Conservation (phyloP, 306 rosid genomes). For the Vicia sativa region DNA sequence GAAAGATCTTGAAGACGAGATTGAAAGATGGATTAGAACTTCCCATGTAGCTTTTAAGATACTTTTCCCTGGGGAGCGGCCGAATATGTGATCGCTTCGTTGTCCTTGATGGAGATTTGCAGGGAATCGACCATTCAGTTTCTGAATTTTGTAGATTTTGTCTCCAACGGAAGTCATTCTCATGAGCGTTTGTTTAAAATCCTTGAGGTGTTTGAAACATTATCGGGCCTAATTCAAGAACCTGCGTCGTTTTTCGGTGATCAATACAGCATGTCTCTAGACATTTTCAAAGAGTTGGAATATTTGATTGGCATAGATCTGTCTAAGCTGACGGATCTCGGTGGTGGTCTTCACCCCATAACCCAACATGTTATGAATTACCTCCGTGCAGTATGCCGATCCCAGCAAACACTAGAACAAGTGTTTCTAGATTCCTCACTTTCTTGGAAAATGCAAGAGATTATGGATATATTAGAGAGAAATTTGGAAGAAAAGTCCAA, state of each 20-base stretch:
- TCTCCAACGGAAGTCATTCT: constrained; percentile 67
- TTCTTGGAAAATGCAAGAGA: no score
- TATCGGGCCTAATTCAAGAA: constrained; percentile 75
- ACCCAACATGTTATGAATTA: no score
- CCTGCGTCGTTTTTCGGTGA: constrained; percentile 70
- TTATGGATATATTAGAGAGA: constrained; percentile 61
- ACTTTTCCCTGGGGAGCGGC: constrained; percentile 85
- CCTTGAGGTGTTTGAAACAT: constrained; percentile 73
- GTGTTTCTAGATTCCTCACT: no score
- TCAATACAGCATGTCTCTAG: constrained; percentile 61
- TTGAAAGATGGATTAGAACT: constrained; percentile 81
- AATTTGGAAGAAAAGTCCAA: constrained; percentile 79
- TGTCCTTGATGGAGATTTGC: constrained; percentile 92
- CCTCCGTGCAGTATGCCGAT: constrained; percentile 85
- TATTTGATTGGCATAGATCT: no score
- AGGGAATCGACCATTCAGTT: constrained; percentile 72
- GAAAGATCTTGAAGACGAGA: constrained; percentile 80
- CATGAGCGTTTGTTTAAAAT: constrained; percentile 79
- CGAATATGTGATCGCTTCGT: constrained; percentile 78
- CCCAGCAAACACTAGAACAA: no score
- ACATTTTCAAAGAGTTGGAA: no score
- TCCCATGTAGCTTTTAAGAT: constrained; percentile 65
- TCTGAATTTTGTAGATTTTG: constrained; percentile 69
- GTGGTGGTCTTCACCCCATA: no score
- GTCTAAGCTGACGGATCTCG: no score